phyloP scores from a whole-genome alignment of 2,329 filamentous ascomycete species.

The Teratosphaeria gauchensis region DNA sequence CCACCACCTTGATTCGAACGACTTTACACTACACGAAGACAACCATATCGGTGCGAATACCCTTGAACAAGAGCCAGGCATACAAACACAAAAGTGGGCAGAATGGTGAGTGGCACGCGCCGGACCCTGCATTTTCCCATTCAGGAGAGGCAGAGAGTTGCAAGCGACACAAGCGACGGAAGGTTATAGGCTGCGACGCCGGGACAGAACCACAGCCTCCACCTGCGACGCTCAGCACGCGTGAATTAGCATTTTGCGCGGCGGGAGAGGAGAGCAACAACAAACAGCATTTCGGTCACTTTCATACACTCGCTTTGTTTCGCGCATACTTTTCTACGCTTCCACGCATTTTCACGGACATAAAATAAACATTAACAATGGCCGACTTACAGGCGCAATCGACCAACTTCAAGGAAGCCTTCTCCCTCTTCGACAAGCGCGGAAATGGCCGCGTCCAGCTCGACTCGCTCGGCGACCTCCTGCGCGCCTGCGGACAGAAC shows the following conservation, averaged over 20 bases:
- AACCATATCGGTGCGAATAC: not conserved
- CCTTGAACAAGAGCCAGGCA: not conserved
- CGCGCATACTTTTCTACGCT: not conserved
- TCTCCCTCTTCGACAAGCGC: constrained; percentile 98
- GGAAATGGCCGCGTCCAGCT: constrained; percentile 85
- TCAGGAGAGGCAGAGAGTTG: not conserved
- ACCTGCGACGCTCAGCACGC: not conserved
- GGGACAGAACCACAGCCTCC: not conserved
- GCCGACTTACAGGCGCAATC: constrained; percentile 54
- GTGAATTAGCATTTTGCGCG: not conserved
- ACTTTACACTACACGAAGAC: not conserved
- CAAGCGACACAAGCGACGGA: not conserved
- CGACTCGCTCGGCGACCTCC: constrained; percentile 81
- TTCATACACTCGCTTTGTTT: not conserved
- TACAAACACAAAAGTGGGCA: not conserved
- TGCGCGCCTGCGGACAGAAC: constrained; percentile 96
- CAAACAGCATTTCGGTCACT: not conserved
- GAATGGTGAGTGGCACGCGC: not conserved
- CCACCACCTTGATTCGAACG: too few relatives aligned
- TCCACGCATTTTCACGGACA: not conserved
- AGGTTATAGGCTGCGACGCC: not conserved
- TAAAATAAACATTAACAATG: constrained; percentile 17
- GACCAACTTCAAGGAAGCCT: constrained; percentile 99
- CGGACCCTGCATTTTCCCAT: not conserved
- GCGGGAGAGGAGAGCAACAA: not conserved